Evolutionary conservation across 371 early-diverging fungal genomes (phyloP).

Genomic region (Funneliformis caledonium): DNA sequence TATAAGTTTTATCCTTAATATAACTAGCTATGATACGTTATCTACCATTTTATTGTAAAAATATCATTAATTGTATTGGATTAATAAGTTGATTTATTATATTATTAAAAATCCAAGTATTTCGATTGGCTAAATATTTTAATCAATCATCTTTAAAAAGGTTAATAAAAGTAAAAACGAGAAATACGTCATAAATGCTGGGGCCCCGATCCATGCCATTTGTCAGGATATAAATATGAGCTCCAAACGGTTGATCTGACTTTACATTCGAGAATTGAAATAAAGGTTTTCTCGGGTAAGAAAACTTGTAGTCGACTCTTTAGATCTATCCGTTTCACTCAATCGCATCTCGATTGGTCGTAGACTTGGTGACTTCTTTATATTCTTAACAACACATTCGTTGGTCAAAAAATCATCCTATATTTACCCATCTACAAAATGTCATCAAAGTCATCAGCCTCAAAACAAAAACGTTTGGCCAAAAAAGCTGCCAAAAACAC

Average conservation of each 20-base stretch:
- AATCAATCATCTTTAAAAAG: too few species aligned
- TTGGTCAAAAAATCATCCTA: neutral
- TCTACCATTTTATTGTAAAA: too few species aligned
- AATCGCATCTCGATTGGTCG: neutral
- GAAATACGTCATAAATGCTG: too few species aligned
- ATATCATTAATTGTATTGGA: too few species aligned
- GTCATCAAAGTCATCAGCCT: slow-evolving; percentile 60
- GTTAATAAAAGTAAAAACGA: too few species aligned
- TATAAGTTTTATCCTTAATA: too few species aligned
- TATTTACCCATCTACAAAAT: neutral
- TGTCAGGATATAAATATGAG: too few species aligned
- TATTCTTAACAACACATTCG: slow-evolving; percentile 2
- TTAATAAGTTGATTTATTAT: too few species aligned
- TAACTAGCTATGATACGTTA: too few species aligned
- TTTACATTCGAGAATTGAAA: neutral
- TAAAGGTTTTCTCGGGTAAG: neutral
- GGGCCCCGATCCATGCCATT: too few species aligned
- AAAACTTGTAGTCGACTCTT: neutral
- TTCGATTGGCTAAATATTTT: too few species aligned
- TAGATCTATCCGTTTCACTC: neutral
- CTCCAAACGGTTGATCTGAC: neutral
- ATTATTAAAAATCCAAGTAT: too few species aligned
- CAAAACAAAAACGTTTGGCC: slow-evolving; percentile 83
- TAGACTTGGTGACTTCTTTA: neutral
- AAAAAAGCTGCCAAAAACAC: slow-evolving; percentile 70